phyloP scores from a whole-genome alignment of 805 yeast species.

The Wickerhamomyces silvicola region DNA sequence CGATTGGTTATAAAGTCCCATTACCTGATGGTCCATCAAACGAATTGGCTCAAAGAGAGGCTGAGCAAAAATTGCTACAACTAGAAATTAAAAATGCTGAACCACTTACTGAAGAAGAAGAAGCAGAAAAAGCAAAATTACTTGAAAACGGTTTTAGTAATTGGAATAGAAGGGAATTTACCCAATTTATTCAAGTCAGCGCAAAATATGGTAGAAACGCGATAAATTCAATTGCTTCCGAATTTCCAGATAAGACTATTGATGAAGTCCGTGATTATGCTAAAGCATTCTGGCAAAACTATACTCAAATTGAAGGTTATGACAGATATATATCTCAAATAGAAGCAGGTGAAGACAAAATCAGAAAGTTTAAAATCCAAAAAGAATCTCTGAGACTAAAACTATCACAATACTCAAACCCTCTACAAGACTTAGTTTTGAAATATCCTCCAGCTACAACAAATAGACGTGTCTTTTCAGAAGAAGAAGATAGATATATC shows the following conservation, averaged over 20 bases:
- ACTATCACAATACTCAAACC: constrained; percentile 61
- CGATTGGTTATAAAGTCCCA: constrained; percentile 58
- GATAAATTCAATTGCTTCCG: constrained; percentile 61
- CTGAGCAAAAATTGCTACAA: constrained; percentile 50
- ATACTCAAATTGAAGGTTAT: constrained; percentile 77
- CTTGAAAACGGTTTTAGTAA: constrained; percentile 64
- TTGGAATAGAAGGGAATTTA: constrained; percentile 87
- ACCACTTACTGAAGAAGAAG: constrained; percentile 81
- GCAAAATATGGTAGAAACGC: constrained; percentile 81
- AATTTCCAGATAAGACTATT: constrained; percentile 65
- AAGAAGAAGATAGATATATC: constrained; percentile 87
- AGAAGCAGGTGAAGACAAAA: constrained; percentile 84
- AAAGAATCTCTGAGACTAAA: constrained; percentile 76
- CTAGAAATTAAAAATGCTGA: constrained; percentile 69
- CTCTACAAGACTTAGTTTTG: constrained; percentile 70
- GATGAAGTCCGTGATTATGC: constrained; percentile 80
- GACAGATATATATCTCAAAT: constrained; percentile 78
- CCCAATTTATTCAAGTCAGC: constrained; percentile 65
- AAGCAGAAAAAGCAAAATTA: constrained; percentile 50
- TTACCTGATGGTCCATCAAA: constrained; percentile 47
- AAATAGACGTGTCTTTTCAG: constrained; percentile 63
- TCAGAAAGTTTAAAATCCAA: constrained; percentile 57
- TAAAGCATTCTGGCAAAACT: constrained; percentile 73
- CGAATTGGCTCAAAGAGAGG: constrained; percentile 31
- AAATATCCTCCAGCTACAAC: constrained; percentile 68